phyloP scores from a whole-genome alignment of 441 rosid species.

The Adansonia rubrostipa region DNA sequence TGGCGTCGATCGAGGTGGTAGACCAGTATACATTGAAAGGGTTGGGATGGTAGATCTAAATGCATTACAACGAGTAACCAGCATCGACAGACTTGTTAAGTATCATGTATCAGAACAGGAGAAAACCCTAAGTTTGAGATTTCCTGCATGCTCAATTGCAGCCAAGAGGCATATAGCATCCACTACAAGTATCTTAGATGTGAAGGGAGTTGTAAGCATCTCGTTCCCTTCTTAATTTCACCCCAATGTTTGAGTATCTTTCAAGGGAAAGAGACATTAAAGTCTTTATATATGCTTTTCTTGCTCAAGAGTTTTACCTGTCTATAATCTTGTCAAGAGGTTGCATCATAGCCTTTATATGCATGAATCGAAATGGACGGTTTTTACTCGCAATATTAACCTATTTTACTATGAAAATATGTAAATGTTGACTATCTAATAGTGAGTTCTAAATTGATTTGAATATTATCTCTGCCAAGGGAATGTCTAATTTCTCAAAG shows the following conservation, averaged over 20 bases:
- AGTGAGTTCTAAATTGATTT: constrained; percentile 26
- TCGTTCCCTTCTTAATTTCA: background rate
- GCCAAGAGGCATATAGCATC: constrained; percentile 62
- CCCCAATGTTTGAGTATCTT: background rate
- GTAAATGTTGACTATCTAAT: background rate
- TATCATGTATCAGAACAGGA: constrained; percentile 67
- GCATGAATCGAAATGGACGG: background rate
- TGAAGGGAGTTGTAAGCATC: constrained; percentile 58
- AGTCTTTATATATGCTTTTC: background rate
- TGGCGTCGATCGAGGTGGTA: constrained; percentile 60
- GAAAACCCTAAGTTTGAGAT: constrained; percentile 53
- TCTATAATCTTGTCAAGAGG: background rate
- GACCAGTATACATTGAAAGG: constrained; percentile 64
- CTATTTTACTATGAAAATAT: background rate
- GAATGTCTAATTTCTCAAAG: constrained; percentile 67
- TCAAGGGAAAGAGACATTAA: background rate
- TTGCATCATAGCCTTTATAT: background rate
- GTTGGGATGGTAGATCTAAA: constrained; percentile 60
- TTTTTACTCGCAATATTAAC: background rate
- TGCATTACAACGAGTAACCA: constrained; percentile 47
- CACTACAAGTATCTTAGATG: constrained; percentile 62
- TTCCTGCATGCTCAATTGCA: constrained; percentile 60
- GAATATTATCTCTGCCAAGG: constrained; percentile 40
- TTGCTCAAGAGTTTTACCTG: background rate
- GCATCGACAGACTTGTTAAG: constrained; percentile 49